Evolutionary conservation across 768 basidiomycete species (phyloP).

Genomic region (Lactarius akahatsu): DNA sequence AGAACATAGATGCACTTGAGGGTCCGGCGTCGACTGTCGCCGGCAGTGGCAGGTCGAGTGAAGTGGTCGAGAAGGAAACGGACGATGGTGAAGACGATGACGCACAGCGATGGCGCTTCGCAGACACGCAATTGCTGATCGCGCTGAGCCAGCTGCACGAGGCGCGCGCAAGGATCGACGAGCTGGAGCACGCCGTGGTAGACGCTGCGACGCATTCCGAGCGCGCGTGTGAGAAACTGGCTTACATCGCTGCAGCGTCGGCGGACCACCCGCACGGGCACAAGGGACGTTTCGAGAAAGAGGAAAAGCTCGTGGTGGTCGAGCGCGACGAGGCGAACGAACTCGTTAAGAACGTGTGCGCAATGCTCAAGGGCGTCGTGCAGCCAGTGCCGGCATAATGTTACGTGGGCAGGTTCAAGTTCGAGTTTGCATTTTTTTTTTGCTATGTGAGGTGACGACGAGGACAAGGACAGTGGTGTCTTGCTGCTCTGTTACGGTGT

Average conservation of each 20-base stretch:
- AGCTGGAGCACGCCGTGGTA: conserved; percentile 19
- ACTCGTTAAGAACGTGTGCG: conserved; percentile 19
- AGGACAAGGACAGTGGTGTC: not conserved
- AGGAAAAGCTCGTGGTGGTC: conserved; percentile 4
- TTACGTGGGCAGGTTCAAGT: too few relatives aligned
- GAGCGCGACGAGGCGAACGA: conserved; percentile 21
- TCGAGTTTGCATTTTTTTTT: too few relatives aligned
- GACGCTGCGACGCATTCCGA: conserved; percentile 21
- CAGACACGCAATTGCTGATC: conserved; percentile 10
- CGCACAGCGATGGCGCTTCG: not conserved
- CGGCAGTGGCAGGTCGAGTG: too few relatives aligned
- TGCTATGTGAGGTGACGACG: not conserved
- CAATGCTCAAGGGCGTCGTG: conserved; percentile 18
- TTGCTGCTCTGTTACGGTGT: not conserved
- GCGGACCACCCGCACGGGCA: not conserved
- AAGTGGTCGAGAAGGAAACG: too few relatives aligned
- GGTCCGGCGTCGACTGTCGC: not conserved
- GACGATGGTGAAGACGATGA: not conserved
- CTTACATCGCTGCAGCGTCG: conserved; percentile 5
- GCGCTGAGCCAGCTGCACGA: conserved; percentile 16
- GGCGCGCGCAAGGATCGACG: conserved; percentile 18
- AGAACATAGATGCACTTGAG: not conserved
- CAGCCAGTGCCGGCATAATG: conserved; percentile 9
- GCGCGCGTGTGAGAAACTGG: conserved; percentile 20
- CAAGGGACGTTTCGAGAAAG: conserved; percentile 7